Conservation (phyloP, 176 grass and related monocot species). For the Hyparrhenia diplandra region DNA sequence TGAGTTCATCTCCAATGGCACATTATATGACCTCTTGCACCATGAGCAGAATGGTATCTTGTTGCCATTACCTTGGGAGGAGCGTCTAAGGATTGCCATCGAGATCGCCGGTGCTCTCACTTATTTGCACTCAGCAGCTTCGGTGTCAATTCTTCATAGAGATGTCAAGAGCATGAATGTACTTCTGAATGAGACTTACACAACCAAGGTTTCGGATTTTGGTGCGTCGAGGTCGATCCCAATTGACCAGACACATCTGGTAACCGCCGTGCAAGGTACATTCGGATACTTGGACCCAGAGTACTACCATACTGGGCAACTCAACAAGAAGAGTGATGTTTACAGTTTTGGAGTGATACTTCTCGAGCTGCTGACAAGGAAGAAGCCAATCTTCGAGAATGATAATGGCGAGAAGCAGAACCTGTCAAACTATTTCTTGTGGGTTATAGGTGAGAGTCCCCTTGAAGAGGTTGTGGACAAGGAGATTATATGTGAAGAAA, state of each 20-base stretch:
- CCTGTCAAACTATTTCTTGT: constrained; percentile 14
- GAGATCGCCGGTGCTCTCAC: constrained; percentile 17
- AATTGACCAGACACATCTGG: constrained; percentile 1
- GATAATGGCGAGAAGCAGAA: constrained; percentile 30
- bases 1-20: constrained; percentile 30
- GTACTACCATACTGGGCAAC: constrained; percentile 14
- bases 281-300: constrained; percentile 29
- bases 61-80: background rate
- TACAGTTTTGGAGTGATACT: constrained; percentile 29
- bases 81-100: background rate
- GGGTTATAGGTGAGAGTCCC: background rate
- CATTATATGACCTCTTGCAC: constrained; percentile 14
- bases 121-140: constrained; percentile 26
- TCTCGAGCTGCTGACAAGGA: constrained; percentile 19
- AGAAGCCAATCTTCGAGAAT: background rate
- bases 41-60: background rate
- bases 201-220: constrained; percentile 18
- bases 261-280: background rate
- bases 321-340: constrained; percentile 31
- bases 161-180: constrained; percentile 39
- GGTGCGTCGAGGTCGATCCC: constrained; percentile 10
- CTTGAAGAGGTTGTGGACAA: background rate
- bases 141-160: constrained; percentile 13
- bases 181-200: constrained; percentile 14
- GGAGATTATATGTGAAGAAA: background rate